phyloP scores from a whole-genome alignment of 129 eudicot genomes.

The Lonicera japonica region DNA sequence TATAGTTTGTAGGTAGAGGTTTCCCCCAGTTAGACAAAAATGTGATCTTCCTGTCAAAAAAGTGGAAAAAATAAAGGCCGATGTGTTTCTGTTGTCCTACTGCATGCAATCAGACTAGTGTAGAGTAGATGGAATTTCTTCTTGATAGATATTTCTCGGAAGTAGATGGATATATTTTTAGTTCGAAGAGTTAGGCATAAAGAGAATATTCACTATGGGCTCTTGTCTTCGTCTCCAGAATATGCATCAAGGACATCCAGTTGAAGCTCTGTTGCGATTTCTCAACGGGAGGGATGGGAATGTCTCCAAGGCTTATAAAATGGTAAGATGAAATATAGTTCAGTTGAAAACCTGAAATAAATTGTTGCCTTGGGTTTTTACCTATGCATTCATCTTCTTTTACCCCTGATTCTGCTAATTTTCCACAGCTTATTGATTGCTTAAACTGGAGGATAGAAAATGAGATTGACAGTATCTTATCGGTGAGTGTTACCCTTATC shows the following conservation, averaged over 20 bases:
- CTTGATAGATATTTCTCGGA: neutral
- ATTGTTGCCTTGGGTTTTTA: slow-evolving; percentile 20
- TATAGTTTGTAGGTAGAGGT: neutral
- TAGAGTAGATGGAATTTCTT: neutral
- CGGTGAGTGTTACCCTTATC: slow-evolving; percentile 38
- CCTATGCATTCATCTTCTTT: slow-evolving; percentile 12
- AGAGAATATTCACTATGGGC: neutral
- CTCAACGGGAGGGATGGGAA: slow-evolving; percentile 94
- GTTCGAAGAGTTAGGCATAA: neutral
- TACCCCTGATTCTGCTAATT: slow-evolving; percentile 1
- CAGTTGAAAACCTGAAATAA: slow-evolving; percentile 12
- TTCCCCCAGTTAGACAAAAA: neutral
- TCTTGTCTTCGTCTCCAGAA: slow-evolving; percentile 42
- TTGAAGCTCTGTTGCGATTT: slow-evolving; percentile 61
- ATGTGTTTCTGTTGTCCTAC: too few relatives aligned
- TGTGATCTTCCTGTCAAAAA: neutral
- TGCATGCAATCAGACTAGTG: too few relatives aligned
- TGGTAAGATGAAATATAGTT: slow-evolving; percentile 44
- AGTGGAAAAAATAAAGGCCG: too few relatives aligned
- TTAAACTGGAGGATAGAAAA: slow-evolving; percentile 93
- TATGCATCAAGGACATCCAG: slow-evolving; percentile 76
- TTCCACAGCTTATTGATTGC: slow-evolving; percentile 77
- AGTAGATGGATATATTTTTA: neutral
- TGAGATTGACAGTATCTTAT: slow-evolving; percentile 69
- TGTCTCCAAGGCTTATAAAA: slow-evolving; percentile 71